Evolutionary conservation across 495 filamentous ascomycete genomes (phyloP), one percentile per base, ranked within the genome.

Genomic region (Tetracladium setigerum): DNA sequence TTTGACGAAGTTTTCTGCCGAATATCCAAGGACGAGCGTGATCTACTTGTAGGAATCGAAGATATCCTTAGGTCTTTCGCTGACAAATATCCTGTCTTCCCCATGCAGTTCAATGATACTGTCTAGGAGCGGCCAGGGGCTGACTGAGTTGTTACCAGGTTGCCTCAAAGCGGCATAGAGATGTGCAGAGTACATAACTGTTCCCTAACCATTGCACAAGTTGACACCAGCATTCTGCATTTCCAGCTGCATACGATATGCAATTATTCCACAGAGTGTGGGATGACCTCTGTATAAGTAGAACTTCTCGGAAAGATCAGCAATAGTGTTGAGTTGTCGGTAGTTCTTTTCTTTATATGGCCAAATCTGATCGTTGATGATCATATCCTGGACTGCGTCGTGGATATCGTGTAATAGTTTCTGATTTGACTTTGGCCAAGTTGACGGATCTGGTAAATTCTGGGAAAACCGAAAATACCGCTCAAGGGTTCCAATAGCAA

Each of bases 121-220:
- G 27, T 44, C 42, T 31, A 44, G 14, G 30, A 44, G 11, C 5
- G 5, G 30, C 42, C 42, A 44, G 17, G 42, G 31, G 4, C 10
- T 9, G n/a, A n/a, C n/a, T n/a, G n/a, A n/a, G 8, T 15, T n/a
- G 11, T 34, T 17, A 10, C n/a, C 8, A 4, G 16, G 27, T 13
- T 44, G 27, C 12, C 30, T n/a, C 7, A 44, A 19, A 17, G 42
- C 24, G n/a, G 33, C 35, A 31, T 44, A 44, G 30, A 44, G 24
- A 14, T 44, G 42, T 14, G 42, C 42, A 14, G 42, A 31, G 24
- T 44, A 44, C 9, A 44, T 35, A 11, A 19, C 42, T 34, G 42
- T 44, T n/a, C 42, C 42, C 27, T 14, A 30, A 22, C 12, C 7
- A 11, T 24, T 11, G 18, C 18, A 15, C 15, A 41, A 18, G 5